Percentiles rank a stretch among this genome's conserved stretches.
These are phyloP conservation scores for Haberlea rhodopensis DNA, from an alignment of 257 asterid genomes.

Conservation along the genomic window DNA sequence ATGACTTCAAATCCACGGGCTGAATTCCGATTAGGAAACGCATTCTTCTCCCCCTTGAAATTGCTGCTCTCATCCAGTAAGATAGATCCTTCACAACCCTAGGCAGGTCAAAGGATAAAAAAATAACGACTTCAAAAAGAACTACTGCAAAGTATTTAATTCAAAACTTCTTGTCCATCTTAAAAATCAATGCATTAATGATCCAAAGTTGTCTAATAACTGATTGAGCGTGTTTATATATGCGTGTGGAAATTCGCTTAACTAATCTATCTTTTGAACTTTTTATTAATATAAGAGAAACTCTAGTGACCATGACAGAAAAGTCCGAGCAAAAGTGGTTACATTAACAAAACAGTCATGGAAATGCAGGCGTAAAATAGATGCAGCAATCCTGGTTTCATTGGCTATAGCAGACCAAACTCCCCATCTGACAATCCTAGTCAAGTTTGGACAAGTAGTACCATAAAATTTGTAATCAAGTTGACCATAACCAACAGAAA, in stretches of 20 bases:
- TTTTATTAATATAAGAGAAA: neutral
- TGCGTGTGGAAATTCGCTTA: neutral
- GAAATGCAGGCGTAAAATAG: constrained; percentile 70
- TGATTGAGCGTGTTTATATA: neutral
- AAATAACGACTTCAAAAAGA: neutral
- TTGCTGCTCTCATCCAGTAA: constrained; percentile 55
- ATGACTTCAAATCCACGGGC: constrained; percentile 71
- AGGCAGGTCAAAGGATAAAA: constrained; percentile 4
- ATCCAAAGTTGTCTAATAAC: neutral
- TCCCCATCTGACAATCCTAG: constrained; percentile 44
- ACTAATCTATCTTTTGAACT: neutral
- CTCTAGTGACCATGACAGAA: neutral
- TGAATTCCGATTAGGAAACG: constrained; percentile 51
- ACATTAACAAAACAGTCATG: constrained; percentile 77
- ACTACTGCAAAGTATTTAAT: neutral
- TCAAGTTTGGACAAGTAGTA: constrained; percentile 51
- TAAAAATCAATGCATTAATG: no score
- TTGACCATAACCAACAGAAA: constrained; percentile 39
- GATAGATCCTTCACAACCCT: constrained; percentile 84
- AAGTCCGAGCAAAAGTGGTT: neutral
- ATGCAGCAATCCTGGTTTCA: constrained; percentile 78
- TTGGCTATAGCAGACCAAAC: constrained; percentile 68
- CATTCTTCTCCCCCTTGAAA: constrained; percentile 58
- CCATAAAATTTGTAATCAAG: constrained; percentile 58
- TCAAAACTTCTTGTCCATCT: neutral